These are phyloP conservation scores for Pholiota molesta DNA, from an alignment of 768 basidiomycete species.

Conservation along the genomic window DNA sequence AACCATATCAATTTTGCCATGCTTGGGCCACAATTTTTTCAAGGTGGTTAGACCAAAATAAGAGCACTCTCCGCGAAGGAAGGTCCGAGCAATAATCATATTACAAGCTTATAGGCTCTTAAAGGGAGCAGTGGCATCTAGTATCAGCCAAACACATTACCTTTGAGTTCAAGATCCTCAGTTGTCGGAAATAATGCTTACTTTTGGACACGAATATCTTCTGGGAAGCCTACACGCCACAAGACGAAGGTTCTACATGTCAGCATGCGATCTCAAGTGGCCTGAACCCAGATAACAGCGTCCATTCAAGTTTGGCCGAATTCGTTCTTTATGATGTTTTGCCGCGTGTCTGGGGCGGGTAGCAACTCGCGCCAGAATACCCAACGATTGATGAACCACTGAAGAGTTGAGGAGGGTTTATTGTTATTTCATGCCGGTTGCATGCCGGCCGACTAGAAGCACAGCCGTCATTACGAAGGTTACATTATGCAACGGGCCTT, in stretches of 20 bases:
- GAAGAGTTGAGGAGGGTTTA: background rate
- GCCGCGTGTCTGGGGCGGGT: background rate
- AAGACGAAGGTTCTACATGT: background rate
- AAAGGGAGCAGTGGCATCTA: background rate
- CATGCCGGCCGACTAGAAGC: background rate
- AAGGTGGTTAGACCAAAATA: too few species aligned
- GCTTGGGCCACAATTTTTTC: too few species aligned
- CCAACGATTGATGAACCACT: too few species aligned
- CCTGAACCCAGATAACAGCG: background rate
- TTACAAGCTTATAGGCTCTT: too few species aligned
- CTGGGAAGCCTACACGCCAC: background rate
- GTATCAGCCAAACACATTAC: background rate
- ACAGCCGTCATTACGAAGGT: background rate
- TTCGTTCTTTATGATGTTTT: background rate
- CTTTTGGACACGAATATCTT: background rate
- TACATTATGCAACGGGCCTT: too few species aligned
- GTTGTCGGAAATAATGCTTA: background rate
- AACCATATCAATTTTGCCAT: too few species aligned
- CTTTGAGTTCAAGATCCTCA: background rate
- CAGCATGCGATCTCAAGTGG: background rate
- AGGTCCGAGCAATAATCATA: too few species aligned
- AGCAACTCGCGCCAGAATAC: background rate
- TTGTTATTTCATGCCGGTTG: background rate
- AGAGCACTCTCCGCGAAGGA: too few species aligned
- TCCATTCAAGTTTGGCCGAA: too few species aligned